Base-by-base conservation (phyloP, 148 eudicot species). In the Chenopodium suecicum region DNA sequence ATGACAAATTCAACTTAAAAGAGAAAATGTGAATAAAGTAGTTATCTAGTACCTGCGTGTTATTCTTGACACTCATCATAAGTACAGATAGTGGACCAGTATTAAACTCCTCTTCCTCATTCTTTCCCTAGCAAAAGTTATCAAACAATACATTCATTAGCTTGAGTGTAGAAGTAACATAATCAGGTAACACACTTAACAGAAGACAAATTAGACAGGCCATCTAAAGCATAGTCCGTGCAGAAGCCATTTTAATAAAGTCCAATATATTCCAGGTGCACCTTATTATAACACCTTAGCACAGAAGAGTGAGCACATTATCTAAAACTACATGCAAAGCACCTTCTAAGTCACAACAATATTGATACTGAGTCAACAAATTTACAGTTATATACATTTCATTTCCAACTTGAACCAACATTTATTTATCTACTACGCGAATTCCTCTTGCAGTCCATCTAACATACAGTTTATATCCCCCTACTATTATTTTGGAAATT, bases 51-150 rank as follows among this genome's bases (percentile, higher is more conserved):
- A 94, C 98, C 95, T 92, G 97, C 19, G 97, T 94, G 87, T 94
- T 94, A 73, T 93, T 93, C 85, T 91, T 95, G 41, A 93, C 95
- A 81, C 97, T 93, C 95, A 91, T 86, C 98, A 93, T 93, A 80
- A 95, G 88, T 54, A 93, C 94, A 82, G 95, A 95, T 70, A 93
- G 90, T 31, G 97, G 98, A 20, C 98, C 98, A 13, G 97, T 95
- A 90, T 89, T 93, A 89, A 93, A 95, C 80, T 95, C 97, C 86
- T 93, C 97, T 79, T 94, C 98, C 87, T 95, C 95, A 78, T 90
- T 95, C 91, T 95, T 95, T 56, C 74, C 90, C 93, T 93, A 34
- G 90, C 48, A 17, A 76, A 16, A 65, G 65, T 31, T 34, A 73
- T 71, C 48, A 34, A 19, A 44, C 46, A 71, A 17, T 56, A 19